phyloP scores from a whole-genome alignment of 345 rosid genomes.

The Boechera divaricarpa region DNA sequence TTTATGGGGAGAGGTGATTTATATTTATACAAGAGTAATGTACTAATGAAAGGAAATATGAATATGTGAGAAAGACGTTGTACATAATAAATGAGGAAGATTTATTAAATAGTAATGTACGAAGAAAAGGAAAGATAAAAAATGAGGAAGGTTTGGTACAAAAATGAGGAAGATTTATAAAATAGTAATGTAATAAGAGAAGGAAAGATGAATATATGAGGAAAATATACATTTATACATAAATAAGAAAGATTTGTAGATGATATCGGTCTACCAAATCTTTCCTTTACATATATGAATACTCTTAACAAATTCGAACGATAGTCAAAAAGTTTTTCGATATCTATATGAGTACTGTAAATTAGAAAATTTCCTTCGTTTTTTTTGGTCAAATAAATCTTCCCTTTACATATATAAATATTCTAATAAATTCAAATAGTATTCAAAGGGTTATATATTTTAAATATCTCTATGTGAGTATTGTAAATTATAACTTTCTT shows the following conservation, averaged over 20 bases:
- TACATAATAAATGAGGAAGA: neutral
- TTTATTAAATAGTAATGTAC: neutral
- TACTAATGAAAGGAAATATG: neutral
- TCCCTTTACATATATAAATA: no score
- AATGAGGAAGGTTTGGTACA: neutral
- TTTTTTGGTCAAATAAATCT: no score
- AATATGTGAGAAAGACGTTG: neutral
- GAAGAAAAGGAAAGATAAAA: neutral
- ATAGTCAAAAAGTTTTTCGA: neutral
- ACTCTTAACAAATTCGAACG: neutral
- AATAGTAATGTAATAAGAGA: neutral
- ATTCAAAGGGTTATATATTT: no score
- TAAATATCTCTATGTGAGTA: no score
- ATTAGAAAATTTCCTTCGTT: no score
- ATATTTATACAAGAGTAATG: neutral
- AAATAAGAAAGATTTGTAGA: neutral
- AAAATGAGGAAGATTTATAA: neutral
- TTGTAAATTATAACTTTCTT: no score
- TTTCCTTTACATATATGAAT: neutral
- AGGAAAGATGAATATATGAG: no score
- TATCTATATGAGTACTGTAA: neutral
- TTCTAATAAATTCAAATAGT: no score
- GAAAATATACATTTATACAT: neutral
- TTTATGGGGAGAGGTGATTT: neutral
- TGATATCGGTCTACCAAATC: neutral